Percentiles rank a stretch among this genome's conserved stretches.
Conservation (phyloP, 75 land plant genomes). For the Pinus albicaulis region DNA sequence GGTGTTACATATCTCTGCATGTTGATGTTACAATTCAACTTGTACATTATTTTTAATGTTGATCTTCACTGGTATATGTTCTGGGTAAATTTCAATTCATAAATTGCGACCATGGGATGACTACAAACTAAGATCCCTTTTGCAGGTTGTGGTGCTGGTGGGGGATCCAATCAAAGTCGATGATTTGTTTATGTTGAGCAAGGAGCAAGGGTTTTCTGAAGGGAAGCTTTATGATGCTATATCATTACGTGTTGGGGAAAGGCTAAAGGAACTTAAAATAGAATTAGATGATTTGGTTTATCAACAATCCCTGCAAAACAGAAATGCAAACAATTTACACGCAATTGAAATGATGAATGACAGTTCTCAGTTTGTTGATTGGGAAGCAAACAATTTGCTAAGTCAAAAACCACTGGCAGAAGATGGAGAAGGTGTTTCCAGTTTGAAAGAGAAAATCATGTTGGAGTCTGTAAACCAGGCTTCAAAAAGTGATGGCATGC, state of each 20-base stretch:
- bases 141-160: constrained; percentile 80
- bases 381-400: constrained; percentile 60
- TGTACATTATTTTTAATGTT: constrained; percentile 4
- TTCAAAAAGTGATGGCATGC: neutral
- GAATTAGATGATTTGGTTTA: constrained; percentile 67
- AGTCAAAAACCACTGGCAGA: constrained; percentile 1
- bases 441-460: neutral
- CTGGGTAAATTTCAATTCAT: constrained; percentile 1
- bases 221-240: constrained; percentile 72
- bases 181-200: constrained; percentile 45
- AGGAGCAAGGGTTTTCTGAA: constrained; percentile 31
- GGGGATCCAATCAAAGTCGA: constrained; percentile 93
- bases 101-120: neutral
- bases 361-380: constrained; percentile 63
- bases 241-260: constrained; percentile 60
- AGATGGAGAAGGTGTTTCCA: neutral
- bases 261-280: constrained; percentile 53
- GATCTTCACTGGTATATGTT: neutral
- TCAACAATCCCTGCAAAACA: constrained; percentile 11
- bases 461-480: neutral
- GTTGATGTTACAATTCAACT: neutral
- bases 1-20: neutral
- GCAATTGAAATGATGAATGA: constrained; percentile 25
- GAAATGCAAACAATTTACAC: neutral
- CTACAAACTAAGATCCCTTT: neutral